These are phyloP conservation scores for Aegilops tauschii DNA, from an alignment of 176 grass and related monocot genomes.

Conservation along the genomic window DNA sequence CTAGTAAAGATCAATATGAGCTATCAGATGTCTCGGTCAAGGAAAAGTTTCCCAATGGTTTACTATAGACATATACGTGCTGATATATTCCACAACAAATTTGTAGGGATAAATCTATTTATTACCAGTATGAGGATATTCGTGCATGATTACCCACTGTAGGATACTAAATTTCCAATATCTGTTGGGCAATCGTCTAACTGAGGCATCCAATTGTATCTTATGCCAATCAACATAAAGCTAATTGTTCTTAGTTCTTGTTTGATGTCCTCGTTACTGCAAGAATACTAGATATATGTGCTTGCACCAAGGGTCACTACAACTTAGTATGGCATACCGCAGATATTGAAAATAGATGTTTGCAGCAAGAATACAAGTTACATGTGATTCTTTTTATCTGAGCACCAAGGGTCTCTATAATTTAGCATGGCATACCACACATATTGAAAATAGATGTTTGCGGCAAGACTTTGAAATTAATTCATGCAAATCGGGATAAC, in stretches of 20 bases:
- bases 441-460: constrained; percentile 1
- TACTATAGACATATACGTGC: not conserved
- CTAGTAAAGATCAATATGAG: not conserved
- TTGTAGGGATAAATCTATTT: not conserved
- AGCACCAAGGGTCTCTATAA: constrained; percentile 17
- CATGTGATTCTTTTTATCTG: not conserved
- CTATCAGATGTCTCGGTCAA: not conserved
- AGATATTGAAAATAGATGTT: constrained; percentile 11
- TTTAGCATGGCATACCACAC: constrained; percentile 3
- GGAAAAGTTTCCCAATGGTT: not conserved
- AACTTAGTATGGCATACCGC: constrained; percentile 4
- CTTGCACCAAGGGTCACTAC: constrained; percentile 5
- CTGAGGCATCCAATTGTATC: not conserved
- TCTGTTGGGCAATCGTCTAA: not conserved
- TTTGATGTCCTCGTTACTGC: not conserved
- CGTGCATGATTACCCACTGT: not conserved
- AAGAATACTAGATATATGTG: not conserved
- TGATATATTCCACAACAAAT: not conserved
- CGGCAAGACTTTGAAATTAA: not conserved
- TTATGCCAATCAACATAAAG: constrained; percentile 13
- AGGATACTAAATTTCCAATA: not conserved
- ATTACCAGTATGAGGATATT: not conserved
- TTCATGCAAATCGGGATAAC: constrained; percentile 26
- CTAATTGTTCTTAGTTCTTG: constrained; percentile 23
- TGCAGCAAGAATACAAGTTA: constrained; percentile 1